Evolutionary conservation across 1,284 basidiomycete species (phyloP).

Genomic region (Gymnopus androsaceus): DNA sequence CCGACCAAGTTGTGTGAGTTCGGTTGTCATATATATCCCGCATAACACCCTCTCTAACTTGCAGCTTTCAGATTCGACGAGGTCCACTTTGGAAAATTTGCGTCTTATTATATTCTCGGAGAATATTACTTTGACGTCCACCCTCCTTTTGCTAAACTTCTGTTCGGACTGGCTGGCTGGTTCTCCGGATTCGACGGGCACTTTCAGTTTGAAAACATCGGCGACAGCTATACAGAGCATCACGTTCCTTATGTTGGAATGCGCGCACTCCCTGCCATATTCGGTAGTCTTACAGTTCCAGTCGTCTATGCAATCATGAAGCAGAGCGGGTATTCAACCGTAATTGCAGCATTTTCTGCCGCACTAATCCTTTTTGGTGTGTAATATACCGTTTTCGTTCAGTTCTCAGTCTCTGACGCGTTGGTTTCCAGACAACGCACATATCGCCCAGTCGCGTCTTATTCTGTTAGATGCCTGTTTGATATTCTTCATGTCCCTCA

Average conservation of each 20-base stretch:
- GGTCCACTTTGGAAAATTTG: slow-evolving; percentile 96
- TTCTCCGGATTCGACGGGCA: slow-evolving; percentile 94
- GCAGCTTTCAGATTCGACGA: slow-evolving; percentile 81
- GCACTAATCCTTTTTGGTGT: slow-evolving; percentile 86
- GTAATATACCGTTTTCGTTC: background rate
- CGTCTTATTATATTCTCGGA: slow-evolving; percentile 85
- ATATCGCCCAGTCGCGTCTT: slow-evolving; percentile 92
- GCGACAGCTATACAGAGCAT: slow-evolving; percentile 85
- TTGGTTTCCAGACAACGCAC: slow-evolving; percentile 80
- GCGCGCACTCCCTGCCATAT: slow-evolving; percentile 87
- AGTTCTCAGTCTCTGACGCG: slow-evolving; percentile 10
- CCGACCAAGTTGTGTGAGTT: slow-evolving; percentile 91
- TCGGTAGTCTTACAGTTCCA: slow-evolving; percentile 88
- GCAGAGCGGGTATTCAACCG: slow-evolving; percentile 91
- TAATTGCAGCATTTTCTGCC: slow-evolving; percentile 89
- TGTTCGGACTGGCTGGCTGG: slow-evolving; percentile 93
- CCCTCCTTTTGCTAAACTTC: slow-evolving; percentile 92
- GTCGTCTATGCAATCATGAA: slow-evolving; percentile 97
- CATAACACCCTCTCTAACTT: slow-evolving; percentile 1
- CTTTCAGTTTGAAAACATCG: slow-evolving; percentile 95
- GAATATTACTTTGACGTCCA: slow-evolving; percentile 99
- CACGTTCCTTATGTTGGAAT: slow-evolving; percentile 95
- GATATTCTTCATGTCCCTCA: slow-evolving; percentile 94
- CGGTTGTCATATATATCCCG: slow-evolving; percentile 2
- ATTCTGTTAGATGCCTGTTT: slow-evolving; percentile 95